Conservation (phyloP, 2,329 filamentous ascomycete genomes). For the Colletotrichum sp. region DNA sequence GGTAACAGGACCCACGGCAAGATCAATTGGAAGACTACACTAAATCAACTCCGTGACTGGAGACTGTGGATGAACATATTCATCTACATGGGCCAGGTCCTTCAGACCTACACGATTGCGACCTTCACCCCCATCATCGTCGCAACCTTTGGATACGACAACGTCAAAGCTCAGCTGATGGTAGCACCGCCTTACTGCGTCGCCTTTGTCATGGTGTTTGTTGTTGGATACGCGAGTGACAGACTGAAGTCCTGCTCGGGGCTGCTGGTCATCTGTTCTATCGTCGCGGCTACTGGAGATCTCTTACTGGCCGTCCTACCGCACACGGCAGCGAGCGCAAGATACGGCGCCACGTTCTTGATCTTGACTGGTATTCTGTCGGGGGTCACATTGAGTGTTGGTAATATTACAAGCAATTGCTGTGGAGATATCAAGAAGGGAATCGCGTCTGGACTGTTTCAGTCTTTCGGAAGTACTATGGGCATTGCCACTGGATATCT, state of each 20-base stretch:
- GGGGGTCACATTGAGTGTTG: background rate
- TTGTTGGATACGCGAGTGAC: conserved; percentile 19
- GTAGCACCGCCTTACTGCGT: conserved; percentile 21
- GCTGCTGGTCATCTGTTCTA: conserved; percentile 12
- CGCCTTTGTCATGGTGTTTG: conserved; percentile 22
- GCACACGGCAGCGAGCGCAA: background rate
- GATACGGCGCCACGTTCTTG: conserved; percentile 10
- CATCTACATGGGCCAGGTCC: conserved; percentile 40
- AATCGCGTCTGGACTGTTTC: conserved; percentile 1
- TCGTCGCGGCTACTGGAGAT: conserved; percentile 8
- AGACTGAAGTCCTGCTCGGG: conserved; percentile 20
- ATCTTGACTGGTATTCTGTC: conserved; percentile 1
- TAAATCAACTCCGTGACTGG: conserved; percentile 38
- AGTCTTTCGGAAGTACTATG: conserved; percentile 17
- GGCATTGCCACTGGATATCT: conserved; percentile 11
- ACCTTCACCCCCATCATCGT: conserved; percentile 26
- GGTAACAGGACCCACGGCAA: conserved; percentile 17
- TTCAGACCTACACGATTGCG: conserved; percentile 20
- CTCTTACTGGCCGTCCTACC: conserved; percentile 1
- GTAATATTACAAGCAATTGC: conserved; percentile 14
- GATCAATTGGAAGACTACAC: conserved; percentile 1
- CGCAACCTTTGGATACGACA: conserved; percentile 24
- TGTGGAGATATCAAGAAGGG: conserved; percentile 18
- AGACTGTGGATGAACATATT: conserved; percentile 49
- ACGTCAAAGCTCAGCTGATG: conserved; percentile 23